Base-by-base conservation (phyloP, 345 rosid species). In the Gossypium turneri region DNA sequence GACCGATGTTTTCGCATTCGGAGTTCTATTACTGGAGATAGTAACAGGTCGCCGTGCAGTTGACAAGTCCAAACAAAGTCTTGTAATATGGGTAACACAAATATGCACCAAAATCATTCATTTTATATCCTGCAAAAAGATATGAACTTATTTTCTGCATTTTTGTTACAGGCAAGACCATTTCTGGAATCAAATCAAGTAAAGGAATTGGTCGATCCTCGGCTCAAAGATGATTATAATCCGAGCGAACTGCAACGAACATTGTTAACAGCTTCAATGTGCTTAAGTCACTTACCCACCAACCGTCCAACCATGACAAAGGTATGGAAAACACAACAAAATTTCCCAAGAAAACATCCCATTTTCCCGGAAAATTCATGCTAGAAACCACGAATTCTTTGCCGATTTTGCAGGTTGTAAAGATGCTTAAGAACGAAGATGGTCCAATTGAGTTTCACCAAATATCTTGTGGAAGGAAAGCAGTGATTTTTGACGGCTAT, bases 41-140 rank as follows among this genome's bases (percentile, higher is more conserved):
- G 81, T 94, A 74, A 92, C 98, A 8, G 98, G 97, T 75, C 97
- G 95, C 13, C 89, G 78, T 20, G 98, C 98, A 47, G 92, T 94
- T 44, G 98, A 94, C 81, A 81, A 89, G 8, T 82, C 69, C 43
- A 71, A 91, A 16, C 91, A 92, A 83, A 92, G 95, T 85, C 89
- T 92, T 16, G 98, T 75, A 15, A 91, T 92, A 85, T 94, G 97
- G 98, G 98, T 94, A 89, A 57, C 59, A 92, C 48, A 60, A 34
- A 65, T 62, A 34, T 59, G 60, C 66, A 29, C 52, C 67, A 29
- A n/a, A 57, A 44, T 59, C 13, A 22, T 57, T 34, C 29, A 57
- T 20, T 3, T 57, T 3, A 11, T 1, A 20, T 9, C 1, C 63
- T 59, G 13, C 38, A 59, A 22, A n/a, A 52, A 44, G 12, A 41